Evolutionary conservation across 2,329 filamentous ascomycete genomes (phyloP).

Genomic region (Ophiostoma ips): DNA sequence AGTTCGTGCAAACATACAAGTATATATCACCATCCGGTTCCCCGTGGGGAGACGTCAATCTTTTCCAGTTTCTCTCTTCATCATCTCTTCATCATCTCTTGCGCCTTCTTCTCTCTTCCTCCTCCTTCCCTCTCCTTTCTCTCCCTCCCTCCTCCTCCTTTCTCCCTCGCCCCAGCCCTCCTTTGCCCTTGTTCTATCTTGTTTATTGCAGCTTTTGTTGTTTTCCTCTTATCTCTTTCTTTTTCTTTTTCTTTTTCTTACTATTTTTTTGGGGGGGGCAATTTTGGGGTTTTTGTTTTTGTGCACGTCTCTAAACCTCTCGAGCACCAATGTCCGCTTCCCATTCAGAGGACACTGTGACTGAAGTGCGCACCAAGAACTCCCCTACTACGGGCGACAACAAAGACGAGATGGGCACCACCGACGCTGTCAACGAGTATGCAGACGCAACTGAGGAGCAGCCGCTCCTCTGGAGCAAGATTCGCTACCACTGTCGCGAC

Average conservation of each 20-base stretch:
- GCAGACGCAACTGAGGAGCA: constrained; percentile 2
- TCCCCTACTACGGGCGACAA: background rate
- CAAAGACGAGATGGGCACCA: constrained; percentile 7
- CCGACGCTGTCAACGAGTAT: constrained; percentile 3
- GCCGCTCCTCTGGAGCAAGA: constrained; percentile 32
- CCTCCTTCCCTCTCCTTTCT: background rate
- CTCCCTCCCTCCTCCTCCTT: background rate
- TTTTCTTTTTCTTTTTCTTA: background rate
- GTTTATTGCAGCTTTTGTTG: background rate
- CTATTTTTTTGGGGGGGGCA: too few relatives aligned
- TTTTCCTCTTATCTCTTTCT: background rate
- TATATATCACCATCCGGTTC: constrained; percentile 2
- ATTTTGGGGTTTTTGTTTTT: too few relatives aligned
- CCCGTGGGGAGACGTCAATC: constrained; percentile 4
- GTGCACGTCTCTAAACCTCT: too few relatives aligned
- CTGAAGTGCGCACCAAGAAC: constrained; percentile 4
- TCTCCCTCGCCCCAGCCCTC: background rate
- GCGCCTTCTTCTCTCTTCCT: background rate
- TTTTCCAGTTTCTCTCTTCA: background rate
- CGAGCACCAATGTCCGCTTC: constrained; percentile 6
- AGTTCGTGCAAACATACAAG: background rate
- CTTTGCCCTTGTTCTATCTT: too few relatives aligned
- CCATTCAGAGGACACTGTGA: constrained; percentile 6
- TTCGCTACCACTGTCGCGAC: constrained; percentile 38
- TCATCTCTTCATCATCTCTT: background rate